These are phyloP conservation scores for Evansstolkia leycettana DNA, from an alignment of 495 filamentous ascomycete genomes.

Conservation along the genomic window DNA sequence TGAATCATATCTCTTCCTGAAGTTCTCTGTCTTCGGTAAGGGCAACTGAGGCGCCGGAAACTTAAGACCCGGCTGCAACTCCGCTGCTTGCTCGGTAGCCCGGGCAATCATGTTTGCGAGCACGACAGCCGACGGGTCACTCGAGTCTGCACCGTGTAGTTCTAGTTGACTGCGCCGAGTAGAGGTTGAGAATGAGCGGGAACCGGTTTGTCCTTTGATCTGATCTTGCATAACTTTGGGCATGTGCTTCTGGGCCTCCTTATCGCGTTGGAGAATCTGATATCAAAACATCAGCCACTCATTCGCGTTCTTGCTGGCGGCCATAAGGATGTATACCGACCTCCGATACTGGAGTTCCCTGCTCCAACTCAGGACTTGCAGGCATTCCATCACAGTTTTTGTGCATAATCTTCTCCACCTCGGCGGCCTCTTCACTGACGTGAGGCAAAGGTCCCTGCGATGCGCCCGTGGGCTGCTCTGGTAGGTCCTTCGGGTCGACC, in stretches of 20 bases:
- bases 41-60: slow-evolving; percentile 58
- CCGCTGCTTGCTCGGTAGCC: slow-evolving; percentile 19
- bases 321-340: slow-evolving; percentile 25
- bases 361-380: slow-evolving; percentile 49
- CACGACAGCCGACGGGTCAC: slow-evolving; percentile 19
- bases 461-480: slow-evolving; percentile 31
- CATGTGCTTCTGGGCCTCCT: slow-evolving; percentile 47
- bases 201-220: slow-evolving; percentile 31
- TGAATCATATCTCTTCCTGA: slow-evolving; percentile 69
- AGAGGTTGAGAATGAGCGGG: slow-evolving; percentile 48
- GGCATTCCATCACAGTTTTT: slow-evolving; percentile 27
- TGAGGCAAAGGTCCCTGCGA: slow-evolving; percentile 44
- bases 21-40: slow-evolving; percentile 47
- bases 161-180: slow-evolving; percentile 23
- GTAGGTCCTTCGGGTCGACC: slow-evolving; percentile 29
- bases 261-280: slow-evolving; percentile 55
- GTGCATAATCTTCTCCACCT: slow-evolving; percentile 37
- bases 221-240: slow-evolving; percentile 57
- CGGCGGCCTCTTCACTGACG: slow-evolving; percentile 54
- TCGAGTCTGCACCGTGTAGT: slow-evolving; percentile 5
- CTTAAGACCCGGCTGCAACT: slow-evolving; percentile 47
- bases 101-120: slow-evolving; percentile 28
- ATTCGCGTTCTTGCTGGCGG: background rate
- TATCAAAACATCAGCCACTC: background rate
- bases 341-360: slow-evolving; percentile 54